Conservation (phyloP, 805 yeast species). For the Zygoascus tannicola region DNA sequence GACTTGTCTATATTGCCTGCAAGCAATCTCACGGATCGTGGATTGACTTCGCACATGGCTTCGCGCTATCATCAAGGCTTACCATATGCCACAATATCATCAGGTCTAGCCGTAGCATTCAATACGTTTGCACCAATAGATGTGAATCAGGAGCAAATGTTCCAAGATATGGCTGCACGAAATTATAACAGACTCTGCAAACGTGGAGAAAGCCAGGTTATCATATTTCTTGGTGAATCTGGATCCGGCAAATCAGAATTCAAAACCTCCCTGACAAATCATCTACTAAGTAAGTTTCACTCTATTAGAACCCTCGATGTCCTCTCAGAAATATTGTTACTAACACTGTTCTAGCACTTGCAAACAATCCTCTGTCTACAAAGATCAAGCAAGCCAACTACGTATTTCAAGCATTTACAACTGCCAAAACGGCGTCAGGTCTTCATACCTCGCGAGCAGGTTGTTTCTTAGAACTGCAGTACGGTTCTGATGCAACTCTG, state of each 20-base stretch:
- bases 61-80: constrained; percentile 34
- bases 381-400: constrained; percentile 28
- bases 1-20: constrained; percentile 32
- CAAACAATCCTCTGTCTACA: constrained; percentile 29
- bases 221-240: constrained; percentile 32
- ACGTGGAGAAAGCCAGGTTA: constrained; percentile 31
- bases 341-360: constrained; percentile 18
- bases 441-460: constrained; percentile 44
- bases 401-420: constrained; percentile 31
- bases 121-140: constrained; percentile 32
- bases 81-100: constrained; percentile 32
- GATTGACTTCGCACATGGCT: constrained; percentile 35
- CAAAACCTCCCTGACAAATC: constrained; percentile 24
- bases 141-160: constrained; percentile 29
- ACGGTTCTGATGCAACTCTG: constrained; percentile 36
- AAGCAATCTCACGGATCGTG: constrained; percentile 30
- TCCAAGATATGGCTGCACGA: constrained; percentile 31
- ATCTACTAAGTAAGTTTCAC: constrained; percentile 20
- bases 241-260: constrained; percentile 35
- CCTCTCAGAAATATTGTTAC: background rate
- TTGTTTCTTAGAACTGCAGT: constrained; percentile 45
- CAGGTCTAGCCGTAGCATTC: constrained; percentile 31
- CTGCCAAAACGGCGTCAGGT: constrained; percentile 30
- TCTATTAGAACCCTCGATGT: too few relatives aligned
- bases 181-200: constrained; percentile 29